A percentile compares a stretch with the other conserved stretches of the same genome.
Evolutionary conservation across 352 stramenopile genomes (phyloP).

Genomic region (Globisporangium camurandrum): DNA sequence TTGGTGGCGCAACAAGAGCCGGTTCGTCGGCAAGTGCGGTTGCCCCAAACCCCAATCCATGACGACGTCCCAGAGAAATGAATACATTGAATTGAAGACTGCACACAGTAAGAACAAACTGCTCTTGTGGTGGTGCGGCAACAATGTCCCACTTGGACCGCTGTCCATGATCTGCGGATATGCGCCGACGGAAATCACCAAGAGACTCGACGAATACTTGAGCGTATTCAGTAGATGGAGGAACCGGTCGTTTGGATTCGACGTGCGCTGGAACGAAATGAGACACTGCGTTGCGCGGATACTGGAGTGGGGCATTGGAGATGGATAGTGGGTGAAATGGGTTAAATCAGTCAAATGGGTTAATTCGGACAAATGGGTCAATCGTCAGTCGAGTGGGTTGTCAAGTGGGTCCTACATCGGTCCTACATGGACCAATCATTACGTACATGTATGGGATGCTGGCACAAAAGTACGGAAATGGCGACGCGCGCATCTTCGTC

Average conservation of each 20-base stretch:
- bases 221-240: conserved; percentile 80
- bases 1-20: conserved; percentile 55
- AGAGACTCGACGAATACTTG: conserved; percentile 78
- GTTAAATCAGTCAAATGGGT: no score
- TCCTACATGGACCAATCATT: background rate
- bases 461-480: conserved; percentile 61
- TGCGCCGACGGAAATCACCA: conserved; percentile 72
- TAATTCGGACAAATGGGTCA: no score
- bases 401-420: no score
- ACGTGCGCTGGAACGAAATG: conserved; percentile 73
- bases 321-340: no score
- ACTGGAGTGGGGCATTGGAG: no score
- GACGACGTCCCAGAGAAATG: conserved; percentile 95
- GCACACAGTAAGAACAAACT: conserved; percentile 72
- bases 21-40: conserved; percentile 31
- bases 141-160: conserved; percentile 1
- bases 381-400: no score
- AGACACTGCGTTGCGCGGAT: conserved; percentile 76
- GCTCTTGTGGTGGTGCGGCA: conserved; percentile 42
- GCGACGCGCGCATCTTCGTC: conserved; percentile 66
- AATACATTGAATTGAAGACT: conserved; percentile 93
- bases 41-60: conserved; percentile 95
- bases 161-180: conserved; percentile 65
- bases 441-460: conserved; percentile 66
- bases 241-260: conserved; percentile 63